Base-by-base conservation (phyloP, 1,284 basidiomycete genomes). In the Anthracocystis walkeri region DNA sequence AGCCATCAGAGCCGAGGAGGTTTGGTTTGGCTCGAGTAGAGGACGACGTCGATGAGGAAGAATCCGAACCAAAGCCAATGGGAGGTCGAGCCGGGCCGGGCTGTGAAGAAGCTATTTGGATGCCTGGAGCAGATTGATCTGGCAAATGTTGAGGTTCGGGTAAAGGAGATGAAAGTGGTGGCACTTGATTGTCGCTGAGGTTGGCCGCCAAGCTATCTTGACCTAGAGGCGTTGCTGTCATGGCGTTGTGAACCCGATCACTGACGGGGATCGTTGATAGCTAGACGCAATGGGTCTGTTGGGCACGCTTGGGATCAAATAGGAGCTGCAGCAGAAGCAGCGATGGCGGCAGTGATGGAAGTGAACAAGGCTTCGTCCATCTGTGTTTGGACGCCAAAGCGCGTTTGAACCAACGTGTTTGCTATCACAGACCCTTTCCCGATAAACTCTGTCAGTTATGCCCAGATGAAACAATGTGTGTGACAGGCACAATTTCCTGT, bases 1-100 rank as follows among this genome's bases (percentile, higher is more conserved):
- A 69, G 20, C 75, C 70, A 40, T 68, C 70, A 2, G 63, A 63
- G 35, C 70, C 75, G 8, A 77, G 59, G 16, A 77, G 40, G 33
- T 58, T 76, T 25, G 62, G 40, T 33, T 62, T 75, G 16, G 44
- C 53, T 20, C 59, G 72, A 46, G 33, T 35, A 31, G 49, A 49
- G 14, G 56, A 35, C 7, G 45, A 49, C 1, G 53, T 23, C 6
- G 53, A 55, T 33, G 55, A 58, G 5, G 60, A 54, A 10, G 65
- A 51, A 8, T 21, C 46, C 7, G 38, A 45, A 38, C 40, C 50
- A 18, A 60, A 45, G 16, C 38, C 46, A 45, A 59, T 18, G 23
- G 40, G 12, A 2, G 61, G 38, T 10, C 18, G 57, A 42, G 51
- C 25, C 0, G 51, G 23, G 8, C 41, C 46, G 7, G 57, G n/a